phyloP scores from a whole-genome alignment of 2,329 filamentous ascomycete species.

The Bipolaris victoriae region DNA sequence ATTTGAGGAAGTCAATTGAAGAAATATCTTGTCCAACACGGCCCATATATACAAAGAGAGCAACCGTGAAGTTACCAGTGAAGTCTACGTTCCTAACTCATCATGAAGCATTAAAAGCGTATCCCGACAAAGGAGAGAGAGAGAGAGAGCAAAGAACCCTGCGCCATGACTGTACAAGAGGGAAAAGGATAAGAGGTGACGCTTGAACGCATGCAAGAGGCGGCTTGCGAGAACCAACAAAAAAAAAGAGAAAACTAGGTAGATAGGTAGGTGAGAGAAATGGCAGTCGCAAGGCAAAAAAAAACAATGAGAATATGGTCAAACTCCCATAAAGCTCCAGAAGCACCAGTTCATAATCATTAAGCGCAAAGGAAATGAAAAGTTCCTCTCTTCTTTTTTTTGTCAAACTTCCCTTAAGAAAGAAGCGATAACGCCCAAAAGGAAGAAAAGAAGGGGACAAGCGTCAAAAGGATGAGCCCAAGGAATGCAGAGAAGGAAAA shows the following conservation, averaged over 20 bases:
- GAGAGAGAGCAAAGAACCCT: background rate
- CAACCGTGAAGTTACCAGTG: background rate
- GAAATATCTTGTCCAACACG: background rate
- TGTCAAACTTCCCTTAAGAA: background rate
- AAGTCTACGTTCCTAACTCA: background rate
- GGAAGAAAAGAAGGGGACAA: background rate
- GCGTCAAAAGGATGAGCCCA: background rate
- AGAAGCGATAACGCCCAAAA: background rate
- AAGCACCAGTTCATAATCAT: constrained; percentile 10
- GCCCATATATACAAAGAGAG: constrained; percentile 3
- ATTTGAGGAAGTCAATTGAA: background rate
- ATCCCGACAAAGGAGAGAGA: background rate
- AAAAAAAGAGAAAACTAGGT: background rate
- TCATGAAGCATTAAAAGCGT: constrained; percentile 9
- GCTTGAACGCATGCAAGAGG: constrained; percentile 10
- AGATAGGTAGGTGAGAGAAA: background rate
- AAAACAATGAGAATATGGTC: background rate
- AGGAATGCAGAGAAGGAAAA: background rate
- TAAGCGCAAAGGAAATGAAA: background rate
- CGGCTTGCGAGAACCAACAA: background rate
- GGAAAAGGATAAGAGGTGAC: background rate
- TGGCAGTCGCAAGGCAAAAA: background rate
- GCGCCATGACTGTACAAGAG: background rate
- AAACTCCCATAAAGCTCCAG: background rate
- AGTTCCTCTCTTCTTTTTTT: background rate